Conservation (phyloP, 2,329 filamentous ascomycete genomes). For the Paecilomyces variotii region DNA sequence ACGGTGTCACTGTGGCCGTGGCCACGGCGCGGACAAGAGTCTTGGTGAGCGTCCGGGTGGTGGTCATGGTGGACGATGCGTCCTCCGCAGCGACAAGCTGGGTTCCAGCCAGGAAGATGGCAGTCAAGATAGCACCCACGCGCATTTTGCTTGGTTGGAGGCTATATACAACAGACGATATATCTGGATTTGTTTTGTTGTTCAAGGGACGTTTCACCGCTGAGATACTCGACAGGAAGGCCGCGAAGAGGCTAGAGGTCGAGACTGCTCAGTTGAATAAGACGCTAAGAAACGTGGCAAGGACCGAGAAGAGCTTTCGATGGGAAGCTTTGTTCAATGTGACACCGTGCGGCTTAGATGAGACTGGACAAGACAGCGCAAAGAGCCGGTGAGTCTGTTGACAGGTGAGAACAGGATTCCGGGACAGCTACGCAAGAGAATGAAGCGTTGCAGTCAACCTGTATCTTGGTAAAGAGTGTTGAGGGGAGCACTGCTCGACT, state of each 20-base stretch:
- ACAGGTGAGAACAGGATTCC: conserved; percentile 1
- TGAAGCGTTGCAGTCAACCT: conserved; percentile 5
- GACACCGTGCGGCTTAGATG: not conserved
- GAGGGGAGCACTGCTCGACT: conserved; percentile 6
- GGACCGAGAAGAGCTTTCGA: not conserved
- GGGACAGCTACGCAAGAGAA: conserved; percentile 8
- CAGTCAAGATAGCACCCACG: not conserved
- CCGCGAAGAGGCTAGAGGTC: not conserved
- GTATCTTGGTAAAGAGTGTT: conserved; percentile 2
- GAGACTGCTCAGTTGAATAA: not conserved
- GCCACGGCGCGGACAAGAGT: conserved; percentile 11
- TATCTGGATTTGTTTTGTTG: not conserved
- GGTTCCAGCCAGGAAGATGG: conserved; percentile 17
- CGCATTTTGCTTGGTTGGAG: not conserved
- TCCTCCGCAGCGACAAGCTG: conserved; percentile 21
- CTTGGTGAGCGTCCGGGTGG: conserved; percentile 37
- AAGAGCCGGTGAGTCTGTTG: not conserved
- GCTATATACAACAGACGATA: not conserved
- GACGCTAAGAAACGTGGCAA: not conserved
- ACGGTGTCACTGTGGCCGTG: conserved; percentile 10
- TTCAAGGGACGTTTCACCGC: not conserved
- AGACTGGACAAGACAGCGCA: not conserved
- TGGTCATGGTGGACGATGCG: conserved; percentile 32
- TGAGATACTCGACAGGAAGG: not conserved
- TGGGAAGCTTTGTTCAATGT: not conserved